Evolutionary conservation across 116 monocot species (phyloP).

Genomic region (Zostera marina): DNA sequence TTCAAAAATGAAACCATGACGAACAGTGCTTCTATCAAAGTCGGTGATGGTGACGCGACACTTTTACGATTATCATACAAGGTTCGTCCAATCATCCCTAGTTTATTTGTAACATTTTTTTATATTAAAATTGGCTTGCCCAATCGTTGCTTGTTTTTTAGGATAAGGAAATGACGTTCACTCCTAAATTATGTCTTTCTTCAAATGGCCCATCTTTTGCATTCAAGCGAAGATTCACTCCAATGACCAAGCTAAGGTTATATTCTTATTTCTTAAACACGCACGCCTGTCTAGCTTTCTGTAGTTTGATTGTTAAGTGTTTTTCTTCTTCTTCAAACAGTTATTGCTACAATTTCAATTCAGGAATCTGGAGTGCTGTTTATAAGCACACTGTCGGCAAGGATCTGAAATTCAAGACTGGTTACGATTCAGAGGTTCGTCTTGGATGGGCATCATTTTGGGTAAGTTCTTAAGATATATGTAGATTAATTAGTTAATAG

Average conservation of each 20-base stretch:
- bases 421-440: conserved; percentile 75
- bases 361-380: conserved; percentile 58
- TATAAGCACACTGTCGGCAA: conserved; percentile 51
- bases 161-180: conserved; percentile 82
- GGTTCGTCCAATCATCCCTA: conserved; percentile 29
- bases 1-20: conserved; percentile 43
- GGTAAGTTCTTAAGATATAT: conserved; percentile 34
- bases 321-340: conserved; percentile 15
- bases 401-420: conserved; percentile 67
- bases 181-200: conserved; percentile 56
- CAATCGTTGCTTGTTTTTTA: conserved; percentile 10
- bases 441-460: conserved; percentile 83
- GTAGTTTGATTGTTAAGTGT: background rate
- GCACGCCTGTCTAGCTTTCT: background rate
- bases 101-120: background rate
- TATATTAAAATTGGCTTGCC: background rate
- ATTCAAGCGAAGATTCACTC: conserved; percentile 65
- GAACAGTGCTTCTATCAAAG: conserved; percentile 32
- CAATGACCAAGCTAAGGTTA: conserved; percentile 68
- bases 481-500: too few species aligned
- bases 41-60: conserved; percentile 24
- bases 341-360: conserved; percentile 65
- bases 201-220: conserved; percentile 57
- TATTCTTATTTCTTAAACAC: background rate
- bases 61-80: conserved; percentile 74